These are phyloP conservation scores for Yamadazyma jaroonii DNA, from an alignment of 1,139 yeast species.

Conservation along the genomic window DNA sequence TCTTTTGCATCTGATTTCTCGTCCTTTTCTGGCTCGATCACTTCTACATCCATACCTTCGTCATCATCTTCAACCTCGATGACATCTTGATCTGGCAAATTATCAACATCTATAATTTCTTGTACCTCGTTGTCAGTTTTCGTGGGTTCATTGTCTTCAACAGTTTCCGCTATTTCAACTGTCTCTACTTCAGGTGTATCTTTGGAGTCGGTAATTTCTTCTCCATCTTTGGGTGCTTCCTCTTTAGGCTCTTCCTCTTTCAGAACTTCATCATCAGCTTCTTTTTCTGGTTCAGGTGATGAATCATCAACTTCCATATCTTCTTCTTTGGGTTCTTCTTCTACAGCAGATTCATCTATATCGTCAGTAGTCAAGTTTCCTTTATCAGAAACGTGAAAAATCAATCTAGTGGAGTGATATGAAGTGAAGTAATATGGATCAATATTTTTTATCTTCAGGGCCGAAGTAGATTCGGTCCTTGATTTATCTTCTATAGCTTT, in stretches of 20 bases:
- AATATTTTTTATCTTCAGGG: slow-evolving; percentile 31
- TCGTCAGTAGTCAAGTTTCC: no score
- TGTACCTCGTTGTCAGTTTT: not conserved
- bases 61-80: slow-evolving; percentile 1
- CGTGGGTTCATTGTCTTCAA: not conserved
- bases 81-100: not conserved
- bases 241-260: no score
- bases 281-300: no score
- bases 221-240: no score
- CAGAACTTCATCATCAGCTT: no score
- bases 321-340: no score
- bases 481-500: slow-evolving; percentile 30
- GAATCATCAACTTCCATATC: no score
- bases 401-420: slow-evolving; percentile 43
- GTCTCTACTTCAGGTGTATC: not conserved
- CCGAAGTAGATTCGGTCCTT: slow-evolving; percentile 30
- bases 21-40: not conserved
- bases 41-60: not conserved
- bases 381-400: slow-evolving; percentile 9
- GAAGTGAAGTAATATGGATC: slow-evolving; percentile 54
- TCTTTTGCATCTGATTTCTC: not conserved
- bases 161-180: not conserved
- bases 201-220: no score
- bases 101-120: not conserved
- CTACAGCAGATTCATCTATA: no score